Percentiles rank a stretch among this genome's conserved stretches.
These are phyloP conservation scores for Astrothelium subdiscretum DNA, from an alignment of 495 filamentous ascomycete genomes.

Conservation along the genomic window DNA sequence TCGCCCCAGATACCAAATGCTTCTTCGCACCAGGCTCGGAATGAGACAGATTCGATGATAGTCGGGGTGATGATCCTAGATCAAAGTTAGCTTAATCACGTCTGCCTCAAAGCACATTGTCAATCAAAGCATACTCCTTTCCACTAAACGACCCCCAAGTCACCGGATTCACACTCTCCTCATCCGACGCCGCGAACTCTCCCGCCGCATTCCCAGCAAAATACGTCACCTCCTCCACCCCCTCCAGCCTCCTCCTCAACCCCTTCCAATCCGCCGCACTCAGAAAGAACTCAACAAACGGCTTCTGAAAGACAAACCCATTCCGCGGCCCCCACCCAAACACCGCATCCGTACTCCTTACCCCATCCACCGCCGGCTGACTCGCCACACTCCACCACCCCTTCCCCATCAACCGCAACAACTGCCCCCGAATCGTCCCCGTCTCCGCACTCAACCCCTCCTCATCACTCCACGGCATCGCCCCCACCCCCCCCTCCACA, in stretches of 20 bases:
- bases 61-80: constrained; percentile 75
- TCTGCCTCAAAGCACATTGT: background rate
- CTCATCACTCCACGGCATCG: constrained; percentile 80
- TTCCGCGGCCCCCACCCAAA: constrained; percentile 92
- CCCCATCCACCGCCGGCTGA: constrained; percentile 87
- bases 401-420: constrained; percentile 69
- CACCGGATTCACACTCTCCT: constrained; percentile 72
- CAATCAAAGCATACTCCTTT: constrained; percentile 47
- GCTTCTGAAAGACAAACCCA: constrained; percentile 95
- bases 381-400: constrained; percentile 96
- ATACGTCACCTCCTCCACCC: constrained; percentile 55
- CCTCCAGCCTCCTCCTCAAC: constrained; percentile 49
- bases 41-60: constrained; percentile 93
- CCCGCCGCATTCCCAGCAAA: constrained; percentile 69
- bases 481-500: constrained; percentile 58
- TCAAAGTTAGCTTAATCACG: background rate
- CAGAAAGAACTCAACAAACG: constrained; percentile 93
- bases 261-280: constrained; percentile 54
- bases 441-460: constrained; percentile 81
- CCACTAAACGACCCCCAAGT: constrained; percentile 95
- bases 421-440: constrained; percentile 56
- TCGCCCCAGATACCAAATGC: constrained; percentile 91
- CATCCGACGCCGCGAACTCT: constrained; percentile 59
- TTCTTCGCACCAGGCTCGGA: constrained; percentile 90
- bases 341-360: constrained; percentile 58